Conservation (phyloP, 2,329 filamentous ascomycete genomes). For the Endoconidiophora laricicola region DNA sequence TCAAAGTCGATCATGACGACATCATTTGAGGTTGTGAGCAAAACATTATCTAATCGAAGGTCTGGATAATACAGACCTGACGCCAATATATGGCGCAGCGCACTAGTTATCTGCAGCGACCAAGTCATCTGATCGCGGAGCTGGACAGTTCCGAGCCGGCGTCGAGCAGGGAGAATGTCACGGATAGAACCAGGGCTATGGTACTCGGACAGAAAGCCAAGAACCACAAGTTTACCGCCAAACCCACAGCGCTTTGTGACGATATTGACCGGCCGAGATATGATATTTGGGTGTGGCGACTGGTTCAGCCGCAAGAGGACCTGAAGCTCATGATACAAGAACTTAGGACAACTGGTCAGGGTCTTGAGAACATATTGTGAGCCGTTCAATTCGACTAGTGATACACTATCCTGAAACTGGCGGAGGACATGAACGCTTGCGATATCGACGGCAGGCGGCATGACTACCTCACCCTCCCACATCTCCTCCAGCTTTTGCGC, state of each 20-base stretch:
- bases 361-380: constrained; percentile 39
- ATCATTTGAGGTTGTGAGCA: constrained; percentile 30
- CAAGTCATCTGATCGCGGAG: constrained; percentile 33
- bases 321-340: constrained; percentile 43
- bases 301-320: constrained; percentile 32
- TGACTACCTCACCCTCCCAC: constrained; percentile 26
- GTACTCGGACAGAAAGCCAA: constrained; percentile 40
- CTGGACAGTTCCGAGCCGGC: constrained; percentile 27
- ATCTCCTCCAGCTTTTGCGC: constrained; percentile 24
- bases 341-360: constrained; percentile 39
- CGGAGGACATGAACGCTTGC: constrained; percentile 30
- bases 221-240: constrained; percentile 36
- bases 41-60: constrained; percentile 42
- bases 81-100: constrained; percentile 26
- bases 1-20: constrained; percentile 45
- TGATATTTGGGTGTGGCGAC: constrained; percentile 32
- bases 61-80: constrained; percentile 37
- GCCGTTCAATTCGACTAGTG: constrained; percentile 30
- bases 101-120: constrained; percentile 35
- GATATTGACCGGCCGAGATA: constrained; percentile 34
- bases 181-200: constrained; percentile 38
- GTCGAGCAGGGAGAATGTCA: constrained; percentile 35
- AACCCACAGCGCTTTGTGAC: constrained; percentile 39
- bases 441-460: constrained; percentile 34
- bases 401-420: constrained; percentile 43